phyloP scores from a whole-genome alignment of 106 monocot genomes.

The Cymbidium sinense region DNA sequence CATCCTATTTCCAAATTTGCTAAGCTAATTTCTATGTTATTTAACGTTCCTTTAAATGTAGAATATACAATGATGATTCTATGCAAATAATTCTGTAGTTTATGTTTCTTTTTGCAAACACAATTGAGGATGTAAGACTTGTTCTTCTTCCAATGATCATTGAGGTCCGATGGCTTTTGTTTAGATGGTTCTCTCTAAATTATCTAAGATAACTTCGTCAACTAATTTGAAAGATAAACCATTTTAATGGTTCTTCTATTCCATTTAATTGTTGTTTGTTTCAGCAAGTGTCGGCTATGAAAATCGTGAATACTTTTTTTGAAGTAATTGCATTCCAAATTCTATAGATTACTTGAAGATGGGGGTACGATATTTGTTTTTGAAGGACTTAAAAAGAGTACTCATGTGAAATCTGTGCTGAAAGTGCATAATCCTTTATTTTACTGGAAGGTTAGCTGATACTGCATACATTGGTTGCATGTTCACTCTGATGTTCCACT shows the following conservation, averaged over 20 bases:
- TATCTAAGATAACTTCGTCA: background rate
- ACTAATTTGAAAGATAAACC: background rate
- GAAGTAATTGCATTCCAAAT: background rate
- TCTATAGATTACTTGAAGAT: conserved; percentile 76
- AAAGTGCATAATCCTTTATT: conserved; percentile 76
- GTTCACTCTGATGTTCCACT: background rate
- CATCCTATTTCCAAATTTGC: no score
- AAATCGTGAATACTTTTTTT: background rate
- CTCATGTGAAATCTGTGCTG: conserved; percentile 43
- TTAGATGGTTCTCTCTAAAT: background rate
- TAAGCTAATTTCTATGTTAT: no score
- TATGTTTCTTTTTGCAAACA: background rate
- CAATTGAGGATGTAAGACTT: background rate
- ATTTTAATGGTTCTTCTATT: background rate
- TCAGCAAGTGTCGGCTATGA: background rate
- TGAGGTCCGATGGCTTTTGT: background rate
- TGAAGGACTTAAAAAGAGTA: conserved; percentile 38
- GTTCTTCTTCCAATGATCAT: background rate
- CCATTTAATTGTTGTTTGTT: background rate
- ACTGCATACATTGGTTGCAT: background rate
- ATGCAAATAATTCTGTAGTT: no score
- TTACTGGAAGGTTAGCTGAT: conserved; percentile 82
- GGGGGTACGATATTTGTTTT: conserved; percentile 80
- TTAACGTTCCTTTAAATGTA: no score
- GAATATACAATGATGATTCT: no score